Conservation (phyloP, 768 basidiomycete species). For the Termitomyces sp. region DNA sequence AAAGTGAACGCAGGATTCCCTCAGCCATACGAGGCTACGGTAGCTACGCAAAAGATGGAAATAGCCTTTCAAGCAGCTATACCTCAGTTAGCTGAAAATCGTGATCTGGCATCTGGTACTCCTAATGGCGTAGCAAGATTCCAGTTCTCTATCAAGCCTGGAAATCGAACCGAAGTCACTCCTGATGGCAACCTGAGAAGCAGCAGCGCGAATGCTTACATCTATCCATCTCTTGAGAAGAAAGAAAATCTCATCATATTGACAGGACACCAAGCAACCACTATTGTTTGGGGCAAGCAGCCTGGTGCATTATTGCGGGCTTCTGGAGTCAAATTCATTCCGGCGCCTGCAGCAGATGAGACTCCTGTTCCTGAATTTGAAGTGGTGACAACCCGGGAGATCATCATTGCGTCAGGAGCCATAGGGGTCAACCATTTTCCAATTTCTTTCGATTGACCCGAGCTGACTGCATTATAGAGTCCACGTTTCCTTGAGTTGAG, state of each 20-base stretch:
- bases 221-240: slow-evolving; percentile 14
- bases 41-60: background rate
- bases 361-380: background rate
- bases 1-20: slow-evolving; percentile 18
- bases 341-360: slow-evolving; percentile 6
- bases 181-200: slow-evolving; percentile 14
- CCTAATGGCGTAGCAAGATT: slow-evolving; percentile 18
- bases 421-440: slow-evolving; percentile 9
- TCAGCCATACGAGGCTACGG: slow-evolving; percentile 17
- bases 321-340: slow-evolving; percentile 13
- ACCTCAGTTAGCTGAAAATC: slow-evolving; percentile 9
- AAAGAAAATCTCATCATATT: slow-evolving; percentile 15
- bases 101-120: slow-evolving; percentile 15
- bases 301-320: slow-evolving; percentile 7
- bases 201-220: slow-evolving; percentile 16
- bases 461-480: slow-evolving; percentile 1
- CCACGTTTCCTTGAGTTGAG: slow-evolving; percentile 17
- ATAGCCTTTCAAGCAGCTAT: slow-evolving; percentile 7
- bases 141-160: slow-evolving; percentile 18
- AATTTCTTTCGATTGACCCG: background rate
- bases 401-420: slow-evolving; percentile 16
- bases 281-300: slow-evolving; percentile 9
- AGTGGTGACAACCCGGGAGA: slow-evolving; percentile 1
- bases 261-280: slow-evolving; percentile 13
- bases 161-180: slow-evolving; percentile 11